Base-by-base conservation (phyloP, 495 filamentous ascomycete species). In the Penicillium maclennaniae region DNA sequence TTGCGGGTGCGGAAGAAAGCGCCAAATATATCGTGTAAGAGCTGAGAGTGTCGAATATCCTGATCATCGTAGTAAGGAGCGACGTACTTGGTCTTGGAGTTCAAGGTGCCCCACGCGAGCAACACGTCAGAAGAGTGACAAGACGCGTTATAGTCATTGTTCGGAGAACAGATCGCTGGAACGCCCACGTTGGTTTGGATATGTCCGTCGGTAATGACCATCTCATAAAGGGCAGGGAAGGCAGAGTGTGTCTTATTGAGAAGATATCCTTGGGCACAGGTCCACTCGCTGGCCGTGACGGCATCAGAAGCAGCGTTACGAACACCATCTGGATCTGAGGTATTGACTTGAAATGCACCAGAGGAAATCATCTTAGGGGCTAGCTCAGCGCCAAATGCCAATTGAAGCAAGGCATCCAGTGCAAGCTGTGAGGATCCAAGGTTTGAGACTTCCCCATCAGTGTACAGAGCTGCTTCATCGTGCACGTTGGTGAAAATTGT, bases 41-140 rank as follows among this genome's bases (percentile, higher is more conserved):
- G 34, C 47, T 65, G 68, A 6, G 65, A 62, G 43, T 68, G 59
- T 1, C 36, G 40, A 14, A 65, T 50, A 44, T 66, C 65, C 1
- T 37, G 3, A 7, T 47, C 20, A 43, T 47, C 25, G 27, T 62
- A 65, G 43, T 70, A 70, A 0, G 65, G 61, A 16, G 39, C 43
- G 3, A 68, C 68, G 20, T 61, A 44, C n/a, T 58, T 20, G 15
- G 65, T 65, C 39, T 68, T 68, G 51, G 51, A 51, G 38, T 70
- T 68, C 8, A 70, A 47, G 0, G 59, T 68, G 3, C 65, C 65
- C 68, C 68, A 70, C 25, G 57, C 57, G 7, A 59, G 65, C 1
- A 70, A 54, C 10, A 65, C 58, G 21, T 70, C 65, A 6, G 66
- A 46, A 7, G 62, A 27, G 41, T 70, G 68, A 45, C 68, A 70